Base-by-base conservation (phyloP, 179 eudicot species). In the Drosera spatulata region DNA sequence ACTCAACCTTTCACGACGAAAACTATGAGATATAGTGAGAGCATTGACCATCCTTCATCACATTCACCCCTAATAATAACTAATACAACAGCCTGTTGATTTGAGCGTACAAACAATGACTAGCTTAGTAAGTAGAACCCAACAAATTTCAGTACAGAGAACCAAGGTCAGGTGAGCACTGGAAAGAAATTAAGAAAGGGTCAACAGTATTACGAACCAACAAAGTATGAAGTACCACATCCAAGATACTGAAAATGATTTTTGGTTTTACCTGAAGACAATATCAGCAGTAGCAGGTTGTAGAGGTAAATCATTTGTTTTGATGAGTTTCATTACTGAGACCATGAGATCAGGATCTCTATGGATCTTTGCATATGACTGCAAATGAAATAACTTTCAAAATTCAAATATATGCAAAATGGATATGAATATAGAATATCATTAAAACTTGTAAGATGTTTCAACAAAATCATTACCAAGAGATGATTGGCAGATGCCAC, bases 271-370 rank as follows among this genome's bases (percentile, higher is more conserved):
- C 99, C 96, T 80, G 74, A 86, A 83, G 66, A 90, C 82, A 59
- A 82, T 71, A 70, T 90, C 97, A 39, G 96, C 96, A 41, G 94
- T 94, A 66, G 94, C 87, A 64, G 99, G 85, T 63, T 86, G 99
- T 80, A 90, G 53, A 41, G 86, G 88, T 60, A 94, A 52, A 64
- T 74, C 76, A 73, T 90, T 93, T 62, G 50, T 78, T 68, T 80
- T 83, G 70, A 94, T 63, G 71, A 78, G 84, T 53, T 77, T 77
- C 97, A 94, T 81, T 58, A 90, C 64, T 22, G 75, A 79, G 56
- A 64, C 71, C 97, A 85, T 72, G 73, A 94, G 84, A 59, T 79
- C 67, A 64, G 67, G 70, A 75, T 94, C 87, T 69, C 83, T 80
- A 13, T 77, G 76, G 58, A 66, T 76, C 77, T 91, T 81, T 52